Evolutionary conservation across 345 rosid species (phyloP).

Genomic region (Acer campestre): DNA sequence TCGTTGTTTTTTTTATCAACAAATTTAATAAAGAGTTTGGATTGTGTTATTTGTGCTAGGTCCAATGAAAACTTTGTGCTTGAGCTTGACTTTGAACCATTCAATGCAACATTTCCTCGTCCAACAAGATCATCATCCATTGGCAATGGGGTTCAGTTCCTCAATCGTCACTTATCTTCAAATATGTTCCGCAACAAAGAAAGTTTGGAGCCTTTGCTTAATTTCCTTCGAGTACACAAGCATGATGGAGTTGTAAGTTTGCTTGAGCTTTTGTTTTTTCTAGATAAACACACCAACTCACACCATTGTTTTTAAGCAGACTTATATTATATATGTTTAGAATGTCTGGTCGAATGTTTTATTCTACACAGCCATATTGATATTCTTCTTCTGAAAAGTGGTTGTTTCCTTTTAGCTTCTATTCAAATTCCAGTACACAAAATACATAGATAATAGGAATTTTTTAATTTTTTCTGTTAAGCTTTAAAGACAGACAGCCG

Average conservation of each 20-base stretch:
- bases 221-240: constrained; percentile 35
- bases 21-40: not conserved
- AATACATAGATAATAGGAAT: not conserved
- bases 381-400: not conserved
- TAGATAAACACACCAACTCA: not conserved
- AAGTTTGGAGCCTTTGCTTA: constrained; percentile 41
- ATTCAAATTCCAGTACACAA: not conserved
- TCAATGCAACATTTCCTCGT: constrained; percentile 36
- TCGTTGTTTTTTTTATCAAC: not conserved
- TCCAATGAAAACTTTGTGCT: constrained; percentile 26
- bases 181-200: constrained; percentile 36
- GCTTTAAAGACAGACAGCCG: not conserved
- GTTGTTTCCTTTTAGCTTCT: not conserved
- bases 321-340: not conserved
- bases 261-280: constrained; percentile 1
- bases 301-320: not conserved
- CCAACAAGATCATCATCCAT: constrained; percentile 37
- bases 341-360: not conserved
- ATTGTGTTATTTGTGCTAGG: constrained; percentile 19
- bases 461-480: not conserved
- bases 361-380: not conserved
- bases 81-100: constrained; percentile 46
- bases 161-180: constrained; percentile 34
- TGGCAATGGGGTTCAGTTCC: constrained; percentile 46
- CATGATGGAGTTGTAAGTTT: constrained; percentile 34